Base-by-base conservation (phyloP, 495 filamentous ascomycete species). In the Trichoderma virens region DNA sequence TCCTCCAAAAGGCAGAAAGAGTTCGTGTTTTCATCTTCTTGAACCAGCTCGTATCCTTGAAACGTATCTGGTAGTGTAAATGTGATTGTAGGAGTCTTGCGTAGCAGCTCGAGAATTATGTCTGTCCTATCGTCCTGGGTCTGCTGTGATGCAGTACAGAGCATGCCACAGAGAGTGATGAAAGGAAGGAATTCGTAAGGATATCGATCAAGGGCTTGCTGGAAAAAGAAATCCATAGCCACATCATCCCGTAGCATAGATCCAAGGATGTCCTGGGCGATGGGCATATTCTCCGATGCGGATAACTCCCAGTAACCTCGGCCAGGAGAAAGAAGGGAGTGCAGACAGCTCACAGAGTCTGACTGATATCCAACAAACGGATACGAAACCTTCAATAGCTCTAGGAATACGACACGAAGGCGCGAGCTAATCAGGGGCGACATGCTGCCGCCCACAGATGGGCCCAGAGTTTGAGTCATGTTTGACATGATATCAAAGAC, bases 101-200 rank as follows among this genome's bases (percentile, higher is more conserved):
- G 79, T 14, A 97, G 74, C 62, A 88, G 78, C 14, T 77, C 68
- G 28, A 83, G 70, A 11, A 87, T 78, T 2, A 75, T 64, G 61
- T 86, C 65, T 51, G 81, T 80, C 8, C 82, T 79, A 30, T 81
- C 75, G 47, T 85, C 80, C 61, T 30, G 34, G 18, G 78, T 66
- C 5, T 73, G 23, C 25, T 56, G 67, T 39, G 75, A 28, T 9
- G 61, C 71, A 11, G 69, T 75, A 7, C 72, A 75, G 39, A 81
- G 66, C 28, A 68, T 70, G 39, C 76, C 74, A 65, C 74, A 80
- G 18, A 80, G 64, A 8, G 74, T 72, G 62, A 96, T 67, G 66
- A 97, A 90, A 4, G 94, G 91, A n/a, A 85, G 70, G 27, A 87
- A 85, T 74, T 98, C 94, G 73, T 89, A 91, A 1, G 94, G 94